Base-by-base conservation (phyloP, 2,329 filamentous ascomycete genomes). In the Paracoccidioides lutzii region DNA sequence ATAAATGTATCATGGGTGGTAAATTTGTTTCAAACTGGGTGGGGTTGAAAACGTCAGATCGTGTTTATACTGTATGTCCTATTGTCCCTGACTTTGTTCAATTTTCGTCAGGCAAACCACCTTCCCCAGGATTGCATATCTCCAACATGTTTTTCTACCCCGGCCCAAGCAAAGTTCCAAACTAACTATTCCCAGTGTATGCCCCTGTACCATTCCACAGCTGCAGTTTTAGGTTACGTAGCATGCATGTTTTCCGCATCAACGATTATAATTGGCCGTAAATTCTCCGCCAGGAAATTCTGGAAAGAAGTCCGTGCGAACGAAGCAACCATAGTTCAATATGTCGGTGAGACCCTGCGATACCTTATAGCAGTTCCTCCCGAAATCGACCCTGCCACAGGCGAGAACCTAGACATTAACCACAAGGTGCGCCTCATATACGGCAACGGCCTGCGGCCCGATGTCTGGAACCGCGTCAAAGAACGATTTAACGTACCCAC, bases 181-280 rank as follows among this genome's bases (percentile, higher is more conserved):
- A 52, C 50, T 56, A 53, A 52, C 53, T 55, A 33, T 45, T 12
- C 51, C 5, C 58, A 87, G 84, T 84, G 84, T 56, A 94, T 95
- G 88, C 90, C 90, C 0, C 76, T 95, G 5, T 95, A 95, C 66
- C 90, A 95, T 73, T 85, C 85, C 43, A 88, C 89, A 0, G 90
- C 87, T 10, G 74, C 81, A 4, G 63, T 93, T 5, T 76, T 95
- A 45, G 87, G 84, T 30, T 80, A 90, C 56, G 69, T 78, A 50
- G 75, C 81, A 49, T 78, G 80, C 30, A 68, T 93, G 37, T 68
- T 78, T 54, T 70, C 72, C 0, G 85, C 84, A 44, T 78, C 77
- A 41, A 87, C 88, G 0, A 73, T 90, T 53, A 80, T 87, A 32
- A 71, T 95, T 14, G 86, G 87, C 49, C 82, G 81, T 62, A 87